Percentiles rank a stretch among this genome's conserved stretches.
phyloP scores from a whole-genome alignment of 2,329 filamentous ascomycete genomes.

The Bipolaris sorokiniana region DNA sequence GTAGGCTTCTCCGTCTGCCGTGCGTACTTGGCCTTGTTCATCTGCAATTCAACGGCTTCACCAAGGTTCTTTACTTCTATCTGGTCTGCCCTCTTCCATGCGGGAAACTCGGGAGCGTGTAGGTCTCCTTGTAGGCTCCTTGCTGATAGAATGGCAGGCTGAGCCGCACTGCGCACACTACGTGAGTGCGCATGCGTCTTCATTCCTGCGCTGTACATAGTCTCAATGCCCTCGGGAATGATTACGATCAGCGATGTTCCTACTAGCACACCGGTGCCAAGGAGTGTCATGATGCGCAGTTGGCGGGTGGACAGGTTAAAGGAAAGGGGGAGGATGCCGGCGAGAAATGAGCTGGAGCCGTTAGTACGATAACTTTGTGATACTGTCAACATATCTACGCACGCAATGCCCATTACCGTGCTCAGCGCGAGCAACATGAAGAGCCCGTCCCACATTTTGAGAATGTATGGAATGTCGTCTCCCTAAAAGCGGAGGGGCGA shows the following conservation, averaged over 20 bases:
- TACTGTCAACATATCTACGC: slow-evolving; percentile 36
- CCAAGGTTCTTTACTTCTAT: slow-evolving; percentile 21
- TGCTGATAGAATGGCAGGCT: slow-evolving; percentile 34
- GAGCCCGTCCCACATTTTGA: slow-evolving; percentile 65
- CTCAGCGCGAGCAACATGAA: slow-evolving; percentile 69
- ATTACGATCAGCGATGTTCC: slow-evolving; percentile 96
- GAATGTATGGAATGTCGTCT: slow-evolving; percentile 18
- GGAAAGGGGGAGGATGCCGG: slow-evolving; percentile 87
- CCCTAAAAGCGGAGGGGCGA: slow-evolving; percentile 11
- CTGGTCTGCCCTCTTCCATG: slow-evolving; percentile 29
- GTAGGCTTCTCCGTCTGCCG: slow-evolving; percentile 31
- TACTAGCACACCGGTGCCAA: slow-evolving; percentile 92
- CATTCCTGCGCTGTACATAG: slow-evolving; percentile 68
- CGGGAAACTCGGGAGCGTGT: slow-evolving; percentile 29
- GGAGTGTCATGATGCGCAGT: slow-evolving; percentile 84
- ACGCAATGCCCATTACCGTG: slow-evolving; percentile 70
- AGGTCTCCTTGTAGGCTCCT: slow-evolving; percentile 37
- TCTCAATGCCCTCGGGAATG: slow-evolving; percentile 94
- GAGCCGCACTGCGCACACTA: slow-evolving; percentile 25
- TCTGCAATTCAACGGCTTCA: slow-evolving; percentile 24
- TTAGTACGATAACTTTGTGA: slow-evolving; percentile 14
- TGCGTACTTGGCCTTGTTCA: slow-evolving; percentile 31
- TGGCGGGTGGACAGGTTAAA: slow-evolving; percentile 87
- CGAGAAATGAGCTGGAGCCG: slow-evolving; percentile 79
- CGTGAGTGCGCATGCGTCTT: slow-evolving; percentile 36